Evolutionary conservation across 169 alveolate genomes (phyloP), one percentile per base, ranked within the genome.

Genomic region (Eimeria zaria): DNA sequence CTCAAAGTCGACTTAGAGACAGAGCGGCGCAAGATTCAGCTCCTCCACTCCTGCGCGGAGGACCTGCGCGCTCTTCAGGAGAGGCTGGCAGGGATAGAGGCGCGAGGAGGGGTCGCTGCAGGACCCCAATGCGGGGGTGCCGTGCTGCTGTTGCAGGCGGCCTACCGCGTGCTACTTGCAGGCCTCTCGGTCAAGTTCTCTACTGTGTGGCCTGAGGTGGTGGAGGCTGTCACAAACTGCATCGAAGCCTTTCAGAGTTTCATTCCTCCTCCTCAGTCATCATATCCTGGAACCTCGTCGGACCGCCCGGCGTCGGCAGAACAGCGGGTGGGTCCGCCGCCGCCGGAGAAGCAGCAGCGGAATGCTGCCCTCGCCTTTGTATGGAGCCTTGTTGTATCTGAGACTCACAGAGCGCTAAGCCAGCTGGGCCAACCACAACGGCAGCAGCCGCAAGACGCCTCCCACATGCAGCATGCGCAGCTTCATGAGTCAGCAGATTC

Each of bases 101-200:
- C 76, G 27, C 39, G 18, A 33, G 78, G 33, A 46, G 78, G 51
- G 30, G 76, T 39, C 33, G 55, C n/a, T 20, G 60, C 55, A 60
- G 78, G 78, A 7, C 78, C 74, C 22, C 36, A 30, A 5, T 84
- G 92, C 80, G 55, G 92, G 39, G 92, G 92, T 12, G 24, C 60
- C 14, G 41, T 84, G 58, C 92, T 84, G 60, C 39, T 84, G 74
- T 60, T 84, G 51, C 92, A 84, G 80, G 62, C 60, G 7, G 78
- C 92, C 53, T 84, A 84, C 78, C 92, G 92, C 53, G 92, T 84
- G 78, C 78, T 84, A 41, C 92, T 84, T n/a, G 92, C 80, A 36
- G 92, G 92, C 46, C 92, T 84, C n/a, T 84, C 92, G 7, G 92
- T 84, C 53, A 84, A 84, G 60, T 84, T 84, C n/a, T 78, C 92